phyloP scores from a whole-genome alignment of 805 yeast genomes.

The Helenozyma baotianmanensis region DNA sequence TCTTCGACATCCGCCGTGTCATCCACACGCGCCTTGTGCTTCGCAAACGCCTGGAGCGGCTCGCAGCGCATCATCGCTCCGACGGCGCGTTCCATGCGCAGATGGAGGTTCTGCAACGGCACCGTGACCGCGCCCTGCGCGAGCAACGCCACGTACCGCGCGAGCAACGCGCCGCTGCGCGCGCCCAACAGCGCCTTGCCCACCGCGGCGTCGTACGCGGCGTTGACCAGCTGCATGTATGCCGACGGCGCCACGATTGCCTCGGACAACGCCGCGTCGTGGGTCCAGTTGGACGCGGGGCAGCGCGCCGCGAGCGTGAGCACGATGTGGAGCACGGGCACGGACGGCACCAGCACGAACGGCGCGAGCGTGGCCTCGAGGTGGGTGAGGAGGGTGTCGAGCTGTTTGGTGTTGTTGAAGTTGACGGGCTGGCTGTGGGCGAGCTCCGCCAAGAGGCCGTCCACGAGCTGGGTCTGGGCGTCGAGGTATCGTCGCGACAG shows the following conservation, averaged over 20 bases:
- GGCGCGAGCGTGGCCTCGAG: conserved; percentile 18
- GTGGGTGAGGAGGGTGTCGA: conserved; percentile 25
- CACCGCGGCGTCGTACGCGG: conserved; percentile 16
- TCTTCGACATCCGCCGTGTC: background rate
- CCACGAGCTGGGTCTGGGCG: conserved; percentile 17
- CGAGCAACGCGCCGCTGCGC: conserved; percentile 15
- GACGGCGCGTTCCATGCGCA: background rate
- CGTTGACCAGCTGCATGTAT: conserved; percentile 16
- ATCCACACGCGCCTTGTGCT: conserved; percentile 1
- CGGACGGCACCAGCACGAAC: conserved; percentile 22
- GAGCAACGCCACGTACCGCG: conserved; percentile 7
- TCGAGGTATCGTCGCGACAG: conserved; percentile 7
- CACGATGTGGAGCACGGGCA: conserved; percentile 23
- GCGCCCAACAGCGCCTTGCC: conserved; percentile 19
- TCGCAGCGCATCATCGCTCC: no score
- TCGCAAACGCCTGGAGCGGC: conserved; percentile 3
- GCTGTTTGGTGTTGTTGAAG: conserved; percentile 23
- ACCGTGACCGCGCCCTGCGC: background rate
- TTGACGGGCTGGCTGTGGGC: conserved; percentile 13
- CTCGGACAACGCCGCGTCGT: conserved; percentile 14
- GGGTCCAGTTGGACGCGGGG: conserved; percentile 23
- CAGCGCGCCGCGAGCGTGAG: conserved; percentile 29
- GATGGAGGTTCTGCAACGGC: conserved; percentile 1
- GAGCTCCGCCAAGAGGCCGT: conserved; percentile 21
- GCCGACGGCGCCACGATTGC: conserved; percentile 18